Base-by-base conservation (phyloP, 805 yeast genomes). In the Komagataella mondaviorum region DNA sequence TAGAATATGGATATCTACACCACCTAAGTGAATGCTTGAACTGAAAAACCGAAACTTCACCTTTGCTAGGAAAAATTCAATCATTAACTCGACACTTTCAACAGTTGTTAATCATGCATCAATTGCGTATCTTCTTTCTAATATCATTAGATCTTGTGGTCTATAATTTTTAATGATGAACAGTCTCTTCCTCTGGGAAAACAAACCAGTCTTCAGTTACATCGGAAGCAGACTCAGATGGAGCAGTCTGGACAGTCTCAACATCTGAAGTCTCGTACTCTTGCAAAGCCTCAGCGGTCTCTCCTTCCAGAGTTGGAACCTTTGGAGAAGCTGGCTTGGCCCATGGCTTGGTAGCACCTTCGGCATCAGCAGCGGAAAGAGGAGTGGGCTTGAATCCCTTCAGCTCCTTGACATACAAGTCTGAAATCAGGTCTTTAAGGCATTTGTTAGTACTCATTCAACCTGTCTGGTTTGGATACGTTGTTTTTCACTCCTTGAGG, bases 381-480 rank as follows among this genome's bases (percentile, higher is more conserved):
- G 88, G 81, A 54, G 83, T 78, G 65, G 96, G 90, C 76, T 89
- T 88, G 81, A 87, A 90, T 55, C 81, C 80, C 74, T 83, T 87
- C 71, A 93, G 75, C 71, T 90, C 96, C 68, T 78, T 81, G 64
- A 91, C 71, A 75, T 90, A 90, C 60, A 90, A 78, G 59, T 90
- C 96, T 68, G 87, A 78, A 64, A 90, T 69, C 65, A 85, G 73
- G 77, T 90, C 52, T 51, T 24, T 14, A 45, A 22, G n/a, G 49
- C 17, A 24, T 10, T 2, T 46, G 51, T 49, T 49, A 49, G 51
- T 49, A 30, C 16, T 47, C 17, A 10, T 22, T 46, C 23, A 23
- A 10, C 23, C 14, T 23, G 30, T 46, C 48, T 20, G 23, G 16
- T 2, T 17, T 23, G 12, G 18, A 22, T 14, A 12, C 20, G 20